Conservation (phyloP, 140 eudicot species). For the Ambrosia hybrid region DNA sequence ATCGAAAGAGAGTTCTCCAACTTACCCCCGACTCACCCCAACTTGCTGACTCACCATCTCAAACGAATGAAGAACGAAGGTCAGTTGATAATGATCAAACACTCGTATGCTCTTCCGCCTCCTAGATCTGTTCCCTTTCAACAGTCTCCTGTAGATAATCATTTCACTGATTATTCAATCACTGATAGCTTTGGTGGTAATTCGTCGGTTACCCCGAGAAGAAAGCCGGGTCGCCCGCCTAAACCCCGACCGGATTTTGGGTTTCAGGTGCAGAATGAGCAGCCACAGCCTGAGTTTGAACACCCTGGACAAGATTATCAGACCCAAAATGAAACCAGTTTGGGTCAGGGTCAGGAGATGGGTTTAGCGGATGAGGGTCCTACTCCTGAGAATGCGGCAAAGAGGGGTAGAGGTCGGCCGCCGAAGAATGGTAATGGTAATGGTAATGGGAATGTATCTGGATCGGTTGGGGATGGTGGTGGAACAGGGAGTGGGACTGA, state of each 20-base stretch:
- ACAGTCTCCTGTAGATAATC: conserved; percentile 11
- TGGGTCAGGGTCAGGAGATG: background rate
- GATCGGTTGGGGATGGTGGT: too few relatives aligned
- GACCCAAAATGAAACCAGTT: too few relatives aligned
- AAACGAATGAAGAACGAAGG: conserved; percentile 54
- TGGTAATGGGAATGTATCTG: background rate
- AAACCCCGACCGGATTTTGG: conserved; percentile 35
- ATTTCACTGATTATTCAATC: background rate
- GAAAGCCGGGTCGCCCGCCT: conserved; percentile 67
- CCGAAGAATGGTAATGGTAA: conserved; percentile 10
- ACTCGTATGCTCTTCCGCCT: conserved; percentile 46
- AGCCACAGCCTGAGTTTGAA: background rate
- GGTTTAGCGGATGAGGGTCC: conserved; percentile 39
- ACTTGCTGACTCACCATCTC: conserved; percentile 57
- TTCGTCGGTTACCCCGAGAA: conserved; percentile 10
- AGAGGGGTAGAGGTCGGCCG: conserved; percentile 58
- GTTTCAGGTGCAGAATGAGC: conserved; percentile 10
- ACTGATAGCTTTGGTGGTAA: background rate
- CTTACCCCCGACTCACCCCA: conserved; percentile 48
- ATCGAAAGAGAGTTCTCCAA: conserved; percentile 44
- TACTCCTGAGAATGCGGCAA: conserved; percentile 25
- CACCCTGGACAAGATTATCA: too few relatives aligned
- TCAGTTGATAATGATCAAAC: conserved; percentile 55
- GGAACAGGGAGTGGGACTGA: too few relatives aligned
- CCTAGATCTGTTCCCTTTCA: conserved; percentile 40